phyloP scores from a whole-genome alignment of 2,329 filamentous ascomycete genomes.

The Calonectria pseudoturangicola region DNA sequence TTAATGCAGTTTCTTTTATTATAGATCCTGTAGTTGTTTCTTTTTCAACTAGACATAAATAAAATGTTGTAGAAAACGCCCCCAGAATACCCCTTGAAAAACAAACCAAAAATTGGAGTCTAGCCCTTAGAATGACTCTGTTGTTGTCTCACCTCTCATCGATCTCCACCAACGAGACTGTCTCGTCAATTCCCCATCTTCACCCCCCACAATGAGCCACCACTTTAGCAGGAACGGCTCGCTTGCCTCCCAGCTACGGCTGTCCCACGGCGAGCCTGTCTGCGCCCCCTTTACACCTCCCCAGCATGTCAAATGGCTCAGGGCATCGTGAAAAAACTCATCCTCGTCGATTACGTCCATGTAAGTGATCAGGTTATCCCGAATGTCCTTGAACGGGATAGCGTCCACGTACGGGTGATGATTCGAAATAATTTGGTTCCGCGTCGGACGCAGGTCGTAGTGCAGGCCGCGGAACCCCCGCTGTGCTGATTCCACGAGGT shows the following conservation, averaged over 20 bases:
- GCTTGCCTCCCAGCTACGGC: conserved; percentile 56
- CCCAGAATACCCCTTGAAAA: too few species aligned
- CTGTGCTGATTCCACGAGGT: conserved; percentile 47
- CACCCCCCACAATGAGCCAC: conserved; percentile 54
- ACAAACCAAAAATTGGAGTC: not conserved
- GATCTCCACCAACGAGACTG: conserved; percentile 56
- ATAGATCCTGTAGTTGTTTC: too few species aligned
- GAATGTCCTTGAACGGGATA: conserved; percentile 53
- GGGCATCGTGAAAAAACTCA: conserved; percentile 55
- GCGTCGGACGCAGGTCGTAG: conserved; percentile 53
- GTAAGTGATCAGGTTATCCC: conserved; percentile 53
- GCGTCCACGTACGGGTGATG: conserved; percentile 56
- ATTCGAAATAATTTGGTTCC: conserved; percentile 48
- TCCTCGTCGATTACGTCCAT: conserved; percentile 52
- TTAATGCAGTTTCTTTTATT: too few species aligned
- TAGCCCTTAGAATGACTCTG: conserved; percentile 42
- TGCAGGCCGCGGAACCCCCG: conserved; percentile 49
- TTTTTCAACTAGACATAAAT: too few species aligned
- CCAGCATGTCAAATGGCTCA: conserved; percentile 57
- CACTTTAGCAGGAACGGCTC: conserved; percentile 56
- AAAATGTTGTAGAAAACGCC: too few species aligned
- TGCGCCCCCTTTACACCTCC: conserved; percentile 50
- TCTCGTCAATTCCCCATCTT: conserved; percentile 55
- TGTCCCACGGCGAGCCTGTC: conserved; percentile 56
- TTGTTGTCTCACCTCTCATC: conserved; percentile 53